phyloP scores from a whole-genome alignment of 805 yeast species.

The Yarrowia sp. region DNA sequence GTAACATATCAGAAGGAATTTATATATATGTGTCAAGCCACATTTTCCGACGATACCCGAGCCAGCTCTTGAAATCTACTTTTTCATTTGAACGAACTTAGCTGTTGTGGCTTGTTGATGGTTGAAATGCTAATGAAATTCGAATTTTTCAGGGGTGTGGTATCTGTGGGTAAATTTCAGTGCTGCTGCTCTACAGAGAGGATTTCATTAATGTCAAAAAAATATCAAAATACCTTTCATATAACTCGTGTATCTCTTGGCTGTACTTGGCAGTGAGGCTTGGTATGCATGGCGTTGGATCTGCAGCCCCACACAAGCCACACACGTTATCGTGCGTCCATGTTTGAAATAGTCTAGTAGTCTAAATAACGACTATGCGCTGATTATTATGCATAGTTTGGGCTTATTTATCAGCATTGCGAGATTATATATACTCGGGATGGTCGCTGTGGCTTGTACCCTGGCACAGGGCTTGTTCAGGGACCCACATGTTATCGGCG shows the following conservation, averaged over 20 bases:
- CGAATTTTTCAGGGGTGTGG: too few relatives aligned
- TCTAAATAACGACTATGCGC: neutral
- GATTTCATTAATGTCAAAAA: too few relatives aligned
- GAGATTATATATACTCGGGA: too few relatives aligned
- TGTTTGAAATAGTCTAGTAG: neutral
- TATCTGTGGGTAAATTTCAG: too few relatives aligned
- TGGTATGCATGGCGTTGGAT: neutral
- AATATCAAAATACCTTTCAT: neutral
- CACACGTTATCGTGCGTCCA: neutral
- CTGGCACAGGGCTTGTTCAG: too few relatives aligned
- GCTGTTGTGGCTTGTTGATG: neutral
- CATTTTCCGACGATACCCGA: neutral
- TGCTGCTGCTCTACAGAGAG: too few relatives aligned
- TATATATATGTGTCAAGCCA: neutral
- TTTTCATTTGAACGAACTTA: neutral
- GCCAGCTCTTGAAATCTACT: neutral
- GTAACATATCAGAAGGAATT: neutral
- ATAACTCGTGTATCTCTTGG: neutral
- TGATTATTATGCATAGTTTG: too few relatives aligned
- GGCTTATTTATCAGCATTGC: too few relatives aligned
- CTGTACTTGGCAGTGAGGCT: neutral
- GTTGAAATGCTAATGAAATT: too few relatives aligned
- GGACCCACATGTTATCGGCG: too few relatives aligned
- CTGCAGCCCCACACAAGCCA: slow-evolving; percentile 2
- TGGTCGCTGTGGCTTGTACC: too few relatives aligned